Base-by-base conservation (phyloP, 768 basidiomycete species). In the Pisolithus microcarpus region DNA sequence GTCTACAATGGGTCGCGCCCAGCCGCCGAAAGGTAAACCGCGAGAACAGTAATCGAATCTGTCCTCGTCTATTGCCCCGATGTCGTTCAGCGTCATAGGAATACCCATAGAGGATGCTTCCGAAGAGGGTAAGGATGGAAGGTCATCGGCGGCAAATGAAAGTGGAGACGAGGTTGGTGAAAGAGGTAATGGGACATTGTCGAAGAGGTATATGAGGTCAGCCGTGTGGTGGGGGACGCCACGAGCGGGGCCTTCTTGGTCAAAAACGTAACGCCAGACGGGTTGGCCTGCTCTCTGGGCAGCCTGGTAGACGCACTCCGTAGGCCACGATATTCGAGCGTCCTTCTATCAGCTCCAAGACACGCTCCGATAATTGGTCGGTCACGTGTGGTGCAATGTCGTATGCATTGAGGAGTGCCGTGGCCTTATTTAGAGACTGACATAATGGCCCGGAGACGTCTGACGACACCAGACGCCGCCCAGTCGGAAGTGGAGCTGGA, bases 181-280 rank as follows among this genome's bases (percentile, higher is more conserved):
- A 10, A 72, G 65, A 18, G 81, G 79, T 1, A 82, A 70, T 7
- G 84, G 81, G 28, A 82, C 76, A 54, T 80, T 88, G 68, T 87
- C 87, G 65, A 89, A 90, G 46, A 90, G 75, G 64, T 89, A 90
- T 51, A 86, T 74, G 40, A 90, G 67, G 62, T 89, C 87, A 1
- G 80, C 79, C 1, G 76, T 80, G 61, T 88, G 84, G 60, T 87
- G 86, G 2, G 85, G 79, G 18, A 79, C 63, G 13, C 80, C 79
- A 43, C 79, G 73, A 21, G 75, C 70, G 8, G 86, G 84, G 1
- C 83, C 79, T 58, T 87, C 87, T 68, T 90, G 87, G 65, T 90
- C 87, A 61, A 90, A 90, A 16, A 87, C 80, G 58, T 86, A 90
- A 51, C 87, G 75, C 81, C 82, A 90, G 5, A 87, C 85, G n/a